Evolutionary conservation across 768 basidiomycete genomes (phyloP).

Genomic region (Leucosporidium scottii): DNA sequence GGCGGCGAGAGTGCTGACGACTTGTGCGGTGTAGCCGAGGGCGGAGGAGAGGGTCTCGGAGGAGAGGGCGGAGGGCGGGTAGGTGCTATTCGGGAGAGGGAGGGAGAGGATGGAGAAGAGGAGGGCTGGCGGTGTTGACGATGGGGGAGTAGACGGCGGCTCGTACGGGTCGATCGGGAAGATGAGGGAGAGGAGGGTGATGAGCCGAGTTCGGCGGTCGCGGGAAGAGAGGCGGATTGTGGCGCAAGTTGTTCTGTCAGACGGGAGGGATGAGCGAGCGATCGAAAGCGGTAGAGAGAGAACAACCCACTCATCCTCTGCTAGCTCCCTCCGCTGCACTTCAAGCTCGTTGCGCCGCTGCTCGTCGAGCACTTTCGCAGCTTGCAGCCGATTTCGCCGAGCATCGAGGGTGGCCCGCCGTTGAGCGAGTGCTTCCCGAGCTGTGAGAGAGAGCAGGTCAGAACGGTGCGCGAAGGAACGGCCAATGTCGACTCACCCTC

Average conservation of each 20-base stretch:
- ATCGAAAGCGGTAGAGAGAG: background rate
- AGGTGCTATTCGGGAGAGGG: conserved; percentile 80
- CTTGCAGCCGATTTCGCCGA: conserved; percentile 15
- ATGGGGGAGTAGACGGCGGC: conserved; percentile 45
- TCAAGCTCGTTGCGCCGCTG: background rate
- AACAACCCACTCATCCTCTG: background rate
- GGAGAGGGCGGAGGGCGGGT: conserved; percentile 59
- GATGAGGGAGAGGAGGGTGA: conserved; percentile 62
- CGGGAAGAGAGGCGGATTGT: conserved; percentile 1
- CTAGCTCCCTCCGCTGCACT: background rate
- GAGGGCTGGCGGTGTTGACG: conserved; percentile 49
- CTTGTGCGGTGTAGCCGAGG: conserved; percentile 80
- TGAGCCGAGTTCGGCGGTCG: conserved; percentile 44
- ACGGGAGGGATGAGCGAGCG: background rate
- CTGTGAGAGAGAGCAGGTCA: no score
- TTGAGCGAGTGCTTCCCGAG: background rate
- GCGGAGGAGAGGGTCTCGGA: conserved; percentile 85
- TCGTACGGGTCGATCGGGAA: conserved; percentile 84
- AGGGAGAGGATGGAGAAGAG: conserved; percentile 78
- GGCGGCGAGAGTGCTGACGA: conserved; percentile 70
- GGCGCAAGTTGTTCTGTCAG: background rate
- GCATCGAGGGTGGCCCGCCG: conserved; percentile 17
- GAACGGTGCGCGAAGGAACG: no score
- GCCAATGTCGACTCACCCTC: conserved; percentile 21
- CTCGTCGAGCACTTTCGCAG: conserved; percentile 6